Evolutionary conservation across 495 filamentous ascomycete species (phyloP), one percentile per base, ranked within the genome.

Genomic region (Lineolata rhizophorae): DNA sequence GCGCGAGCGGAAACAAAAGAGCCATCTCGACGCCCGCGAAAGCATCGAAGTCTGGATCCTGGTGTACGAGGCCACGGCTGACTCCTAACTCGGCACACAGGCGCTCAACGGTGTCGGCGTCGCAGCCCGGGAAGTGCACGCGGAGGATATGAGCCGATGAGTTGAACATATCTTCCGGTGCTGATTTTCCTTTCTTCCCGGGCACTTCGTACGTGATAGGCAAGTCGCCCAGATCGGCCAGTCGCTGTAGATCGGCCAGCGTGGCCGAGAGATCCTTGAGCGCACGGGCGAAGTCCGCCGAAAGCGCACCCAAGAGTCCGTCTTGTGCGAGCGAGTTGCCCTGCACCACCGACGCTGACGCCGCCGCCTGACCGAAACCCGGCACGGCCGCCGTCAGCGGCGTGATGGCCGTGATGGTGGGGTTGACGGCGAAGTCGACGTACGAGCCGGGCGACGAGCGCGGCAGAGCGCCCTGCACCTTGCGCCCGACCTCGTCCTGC

Each of bases 71-170:
- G 2, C 87, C 87, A 20, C 81, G 56, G 26, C 64, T 62, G 5
- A 94, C 57, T 12, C 76, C 78, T n/a, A 85, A 62, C 51, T 97
- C 87, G 28, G 78, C 62, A 47, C 84, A 94, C 0, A 94, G 60
- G 11, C 62, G 56, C 47, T 90, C 80, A 0, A 95, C 82, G 2
- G 76, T 78, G 3, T 73, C 69, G 0, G 67, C 69, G 44, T 94
- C 84, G 39, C 85, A 91, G 15, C 87, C 87, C 1, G 80, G 76
- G 47, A 97, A 95, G 21, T 80, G 72, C 2, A 95, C 75, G 8
- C 76, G 65, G 5, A 97, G 55, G 4, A 66, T 65, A n/a, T n/a
- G n/a, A n/a, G n/a, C n/a, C 0, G 64, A 65, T 13, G 55, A 53
- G 32, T 72, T 9, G n/a, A n/a, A n/a, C n/a, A n/a, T n/a, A n/a